phyloP scores from a whole-genome alignment of 371 early-diverging fungal species.

The Apophysomyces elegans region DNA sequence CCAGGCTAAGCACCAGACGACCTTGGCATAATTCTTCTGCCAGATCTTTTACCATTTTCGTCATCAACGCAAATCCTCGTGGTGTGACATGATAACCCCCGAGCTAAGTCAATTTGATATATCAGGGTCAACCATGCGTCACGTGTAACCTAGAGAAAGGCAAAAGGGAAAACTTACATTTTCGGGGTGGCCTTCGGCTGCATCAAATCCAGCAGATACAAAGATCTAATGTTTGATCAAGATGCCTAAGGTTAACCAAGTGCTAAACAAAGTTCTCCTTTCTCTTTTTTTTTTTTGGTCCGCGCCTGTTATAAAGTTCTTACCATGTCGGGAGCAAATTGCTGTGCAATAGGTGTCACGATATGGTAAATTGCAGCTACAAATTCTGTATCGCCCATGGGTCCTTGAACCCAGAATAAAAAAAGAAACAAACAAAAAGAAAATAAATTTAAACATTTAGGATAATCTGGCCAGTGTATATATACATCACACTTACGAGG shows the following conservation, averaged over 20 bases:
- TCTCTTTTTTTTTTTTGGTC: neutral
- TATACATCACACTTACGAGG: conserved; percentile 42
- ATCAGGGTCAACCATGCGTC: neutral
- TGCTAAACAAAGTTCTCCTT: neutral
- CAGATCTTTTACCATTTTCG: conserved; percentile 59
- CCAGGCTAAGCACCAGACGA: conserved; percentile 57
- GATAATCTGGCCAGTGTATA: neutral
- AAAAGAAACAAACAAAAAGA: too few relatives aligned
- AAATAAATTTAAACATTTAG: neutral
- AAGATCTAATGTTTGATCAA: conserved; percentile 47
- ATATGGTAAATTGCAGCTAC: conserved; percentile 68
- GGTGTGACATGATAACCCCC: conserved; percentile 66
- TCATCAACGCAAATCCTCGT: conserved; percentile 59
- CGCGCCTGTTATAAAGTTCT: neutral
- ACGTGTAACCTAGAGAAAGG: neutral
- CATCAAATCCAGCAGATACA: conserved; percentile 74
- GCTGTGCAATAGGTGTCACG: conserved; percentile 62
- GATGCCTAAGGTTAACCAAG: conserved; percentile 36
- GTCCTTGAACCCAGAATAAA: conserved; percentile 24
- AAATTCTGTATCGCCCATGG: conserved; percentile 73
- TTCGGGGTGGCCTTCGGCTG: conserved; percentile 68
- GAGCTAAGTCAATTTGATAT: conserved; percentile 33
- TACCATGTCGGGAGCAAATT: conserved; percentile 69
- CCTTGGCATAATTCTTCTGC: conserved; percentile 58
- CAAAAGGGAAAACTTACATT: conserved; percentile 44